phyloP scores from a whole-genome alignment of 768 basidiomycete species.

The Tephrocybe sp. region DNA sequence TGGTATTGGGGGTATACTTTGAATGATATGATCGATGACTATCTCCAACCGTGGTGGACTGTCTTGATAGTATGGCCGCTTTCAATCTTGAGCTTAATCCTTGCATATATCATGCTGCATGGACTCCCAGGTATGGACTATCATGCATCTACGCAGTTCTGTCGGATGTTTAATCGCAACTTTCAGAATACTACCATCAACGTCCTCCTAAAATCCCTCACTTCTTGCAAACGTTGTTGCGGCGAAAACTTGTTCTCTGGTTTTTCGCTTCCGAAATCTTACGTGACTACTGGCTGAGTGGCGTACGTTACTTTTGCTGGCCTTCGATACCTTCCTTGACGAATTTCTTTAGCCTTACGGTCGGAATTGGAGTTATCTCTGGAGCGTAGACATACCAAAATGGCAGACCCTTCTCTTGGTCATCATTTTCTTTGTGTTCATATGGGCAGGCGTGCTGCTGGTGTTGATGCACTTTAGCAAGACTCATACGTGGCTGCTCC shows the following conservation, averaged over 20 bases:
- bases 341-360: slow-evolving; percentile 67
- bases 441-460: slow-evolving; percentile 76
- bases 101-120: slow-evolving; percentile 80
- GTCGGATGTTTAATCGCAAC: slow-evolving; percentile 12
- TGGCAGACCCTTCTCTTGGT: slow-evolving; percentile 83
- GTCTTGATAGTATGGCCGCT: slow-evolving; percentile 81
- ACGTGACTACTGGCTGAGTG: slow-evolving; percentile 87
- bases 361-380: slow-evolving; percentile 92
- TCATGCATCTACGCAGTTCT: not conserved
- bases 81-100: slow-evolving; percentile 67
- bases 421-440: slow-evolving; percentile 78
- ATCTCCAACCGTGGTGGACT: slow-evolving; percentile 81
- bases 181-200: slow-evolving; percentile 81
- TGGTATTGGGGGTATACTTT: slow-evolving; percentile 95
- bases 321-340: slow-evolving; percentile 6
- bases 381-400: slow-evolving; percentile 78
- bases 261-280: slow-evolving; percentile 90
- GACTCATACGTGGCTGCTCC: slow-evolving; percentile 91
- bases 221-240: slow-evolving; percentile 86
- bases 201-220: slow-evolving; percentile 95
- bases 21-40: slow-evolving; percentile 48
- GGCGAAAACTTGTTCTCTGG: slow-evolving; percentile 90
- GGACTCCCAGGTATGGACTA: slow-evolving; percentile 72
- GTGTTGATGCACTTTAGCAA: slow-evolving; percentile 86
- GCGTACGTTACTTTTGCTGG: slow-evolving; percentile 45